Conservation (phyloP, 2,329 filamentous ascomycete genomes). For the Aspergillus niger region DNA sequence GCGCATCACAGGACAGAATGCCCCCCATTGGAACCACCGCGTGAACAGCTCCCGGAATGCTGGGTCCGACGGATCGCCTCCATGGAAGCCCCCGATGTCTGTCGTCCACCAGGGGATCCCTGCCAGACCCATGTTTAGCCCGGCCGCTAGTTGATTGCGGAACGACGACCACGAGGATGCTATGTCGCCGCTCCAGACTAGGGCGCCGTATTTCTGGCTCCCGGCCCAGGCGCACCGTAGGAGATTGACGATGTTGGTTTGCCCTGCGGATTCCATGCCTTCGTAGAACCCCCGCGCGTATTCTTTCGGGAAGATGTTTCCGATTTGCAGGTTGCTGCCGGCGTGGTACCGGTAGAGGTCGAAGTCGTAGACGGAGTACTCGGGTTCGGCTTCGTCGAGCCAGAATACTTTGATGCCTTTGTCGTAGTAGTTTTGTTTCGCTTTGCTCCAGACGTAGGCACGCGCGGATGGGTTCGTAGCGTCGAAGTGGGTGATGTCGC, state of each 20-base stretch:
- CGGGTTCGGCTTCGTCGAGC: constrained; percentile 69
- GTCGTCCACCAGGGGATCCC: constrained; percentile 71
- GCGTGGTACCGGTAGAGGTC: constrained; percentile 65
- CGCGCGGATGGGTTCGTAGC: constrained; percentile 63
- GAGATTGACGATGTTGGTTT: constrained; percentile 62
- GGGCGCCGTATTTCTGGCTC: constrained; percentile 64
- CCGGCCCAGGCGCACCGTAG: constrained; percentile 60
- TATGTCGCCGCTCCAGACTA: constrained; percentile 70
- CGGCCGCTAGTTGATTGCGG: constrained; percentile 62
- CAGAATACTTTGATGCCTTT: constrained; percentile 67
- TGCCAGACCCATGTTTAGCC: constrained; percentile 65
- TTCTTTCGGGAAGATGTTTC: constrained; percentile 62
- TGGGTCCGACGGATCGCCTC: constrained; percentile 59
- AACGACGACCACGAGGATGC: constrained; percentile 64
- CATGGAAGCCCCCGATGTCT: constrained; percentile 70
- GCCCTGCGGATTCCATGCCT: constrained; percentile 56
- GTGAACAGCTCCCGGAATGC: constrained; percentile 65
- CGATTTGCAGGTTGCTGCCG: constrained; percentile 57
- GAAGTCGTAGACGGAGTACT: constrained; percentile 67
- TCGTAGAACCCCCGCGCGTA: constrained; percentile 64
- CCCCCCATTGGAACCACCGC: constrained; percentile 70
- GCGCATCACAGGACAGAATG: constrained; percentile 68
- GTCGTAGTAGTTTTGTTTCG: constrained; percentile 61
- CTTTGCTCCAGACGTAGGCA: constrained; percentile 61
- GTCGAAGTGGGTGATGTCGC: constrained; percentile 63